Conservation (phyloP, 192 early-diverging fungal species). For the Podila horticola region DNA sequence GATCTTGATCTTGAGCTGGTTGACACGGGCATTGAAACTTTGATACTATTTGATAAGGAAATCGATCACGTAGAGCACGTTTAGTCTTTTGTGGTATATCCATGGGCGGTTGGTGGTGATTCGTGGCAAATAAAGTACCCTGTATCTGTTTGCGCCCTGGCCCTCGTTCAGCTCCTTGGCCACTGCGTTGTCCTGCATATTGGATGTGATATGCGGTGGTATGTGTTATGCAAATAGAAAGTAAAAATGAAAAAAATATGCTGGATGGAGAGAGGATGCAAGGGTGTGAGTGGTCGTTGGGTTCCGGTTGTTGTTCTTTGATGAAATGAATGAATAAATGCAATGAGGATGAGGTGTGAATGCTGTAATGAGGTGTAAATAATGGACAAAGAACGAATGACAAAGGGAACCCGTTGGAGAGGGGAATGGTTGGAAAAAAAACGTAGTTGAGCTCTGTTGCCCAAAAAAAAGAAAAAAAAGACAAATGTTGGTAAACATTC, state of each 20-base stretch:
- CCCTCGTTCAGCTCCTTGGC: slow-evolving; percentile 71
- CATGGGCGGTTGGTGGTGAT: slow-evolving; percentile 46
- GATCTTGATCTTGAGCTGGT: slow-evolving; percentile 87
- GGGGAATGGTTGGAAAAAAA: neutral
- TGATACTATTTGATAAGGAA: slow-evolving; percentile 69
- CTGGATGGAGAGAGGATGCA: neutral
- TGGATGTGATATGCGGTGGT: slow-evolving; percentile 12
- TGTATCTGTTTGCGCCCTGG: slow-evolving; percentile 73
- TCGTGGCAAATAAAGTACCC: slow-evolving; percentile 51
- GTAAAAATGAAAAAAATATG: neutral
- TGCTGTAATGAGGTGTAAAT: neutral
- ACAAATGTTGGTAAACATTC: neutral
- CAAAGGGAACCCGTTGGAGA: neutral
- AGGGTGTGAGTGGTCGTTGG: neutral
- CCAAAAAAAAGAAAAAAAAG: neutral
- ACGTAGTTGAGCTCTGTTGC: too few relatives aligned
- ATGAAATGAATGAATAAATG: neutral
- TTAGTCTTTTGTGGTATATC: slow-evolving; percentile 52
- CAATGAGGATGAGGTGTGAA: neutral
- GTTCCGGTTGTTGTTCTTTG: neutral
- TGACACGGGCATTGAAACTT: slow-evolving; percentile 75
- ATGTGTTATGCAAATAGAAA: neutral
- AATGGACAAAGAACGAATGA: neutral
- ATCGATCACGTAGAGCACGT: slow-evolving; percentile 19
- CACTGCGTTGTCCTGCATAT: slow-evolving; percentile 53